A percentile compares a stretch with the other conserved stretches of the same genome.
Evolutionary conservation across 1,284 basidiomycete genomes (phyloP).

Genomic region (Ustilago shanxiensis): DNA sequence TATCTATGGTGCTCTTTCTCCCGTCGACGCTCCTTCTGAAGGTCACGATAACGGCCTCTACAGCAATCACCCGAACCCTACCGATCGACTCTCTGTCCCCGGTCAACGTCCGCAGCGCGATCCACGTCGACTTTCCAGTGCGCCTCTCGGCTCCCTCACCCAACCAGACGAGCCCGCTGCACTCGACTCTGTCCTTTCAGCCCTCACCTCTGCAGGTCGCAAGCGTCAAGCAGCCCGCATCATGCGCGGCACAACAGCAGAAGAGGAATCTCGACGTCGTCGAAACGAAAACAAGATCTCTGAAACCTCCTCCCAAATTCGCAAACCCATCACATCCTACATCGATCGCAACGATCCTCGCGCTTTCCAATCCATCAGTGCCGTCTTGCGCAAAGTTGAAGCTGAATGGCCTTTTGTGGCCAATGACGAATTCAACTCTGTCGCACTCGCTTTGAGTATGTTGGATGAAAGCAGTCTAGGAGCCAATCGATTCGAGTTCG

Average conservation of each 20-base stretch:
- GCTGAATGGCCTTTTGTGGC: conserved; percentile 66
- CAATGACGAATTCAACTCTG: conserved; percentile 67
- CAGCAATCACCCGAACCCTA: conserved; percentile 24
- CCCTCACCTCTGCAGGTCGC: conserved; percentile 60
- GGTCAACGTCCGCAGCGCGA: conserved; percentile 44
- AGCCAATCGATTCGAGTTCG: conserved; percentile 56
- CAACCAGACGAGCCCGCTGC: conserved; percentile 55
- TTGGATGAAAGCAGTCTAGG: conserved; percentile 65
- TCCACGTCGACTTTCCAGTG: conserved; percentile 35
- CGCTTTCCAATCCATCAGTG: conserved; percentile 63
- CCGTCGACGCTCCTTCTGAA: conserved; percentile 47
- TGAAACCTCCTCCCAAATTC: conserved; percentile 34
- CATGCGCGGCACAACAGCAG: conserved; percentile 64
- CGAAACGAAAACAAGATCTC: conserved; percentile 59
- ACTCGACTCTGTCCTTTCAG: conserved; percentile 60
- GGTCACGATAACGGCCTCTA: conserved; percentile 35
- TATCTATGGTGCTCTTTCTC: conserved; percentile 59
- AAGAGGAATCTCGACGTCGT: conserved; percentile 55
- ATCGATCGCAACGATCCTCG: conserved; percentile 53
- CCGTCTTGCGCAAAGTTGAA: conserved; percentile 68
- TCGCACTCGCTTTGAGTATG: conserved; percentile 62
- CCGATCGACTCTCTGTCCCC: conserved; percentile 40
- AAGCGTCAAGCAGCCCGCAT: conserved; percentile 65
- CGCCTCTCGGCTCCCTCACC: conserved; percentile 62
- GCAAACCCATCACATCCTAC: conserved; percentile 52